These are phyloP conservation scores for Paecilomyces niveus DNA, from an alignment of 2,329 filamentous ascomycete genomes.

Conservation along the genomic window DNA sequence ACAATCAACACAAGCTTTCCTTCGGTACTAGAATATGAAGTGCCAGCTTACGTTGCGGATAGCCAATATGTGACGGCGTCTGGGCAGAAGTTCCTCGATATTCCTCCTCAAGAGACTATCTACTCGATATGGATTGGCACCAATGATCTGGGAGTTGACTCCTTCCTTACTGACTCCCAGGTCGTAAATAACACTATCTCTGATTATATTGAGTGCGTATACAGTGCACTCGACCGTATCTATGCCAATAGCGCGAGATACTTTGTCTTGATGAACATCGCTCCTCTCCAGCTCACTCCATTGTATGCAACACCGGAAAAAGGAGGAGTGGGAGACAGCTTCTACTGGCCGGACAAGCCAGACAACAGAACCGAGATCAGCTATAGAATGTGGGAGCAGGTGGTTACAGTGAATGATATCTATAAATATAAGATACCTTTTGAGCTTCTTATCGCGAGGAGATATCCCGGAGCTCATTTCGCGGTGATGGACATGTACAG, in stretches of 20 bases:
- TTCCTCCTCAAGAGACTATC: slow-evolving; percentile 54
- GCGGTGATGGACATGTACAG: slow-evolving; percentile 61
- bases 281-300: slow-evolving; percentile 60
- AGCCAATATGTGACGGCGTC: slow-evolving; percentile 9
- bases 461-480: slow-evolving; percentile 51
- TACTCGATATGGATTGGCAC: slow-evolving; percentile 77
- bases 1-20: slow-evolving; percentile 53
- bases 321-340: slow-evolving; percentile 36
- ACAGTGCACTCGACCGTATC: slow-evolving; percentile 53
- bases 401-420: slow-evolving; percentile 45
- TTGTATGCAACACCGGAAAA: slow-evolving; percentile 52
- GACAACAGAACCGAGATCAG: slow-evolving; percentile 45
- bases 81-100: slow-evolving; percentile 27
- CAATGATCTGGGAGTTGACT: slow-evolving; percentile 64
- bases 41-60: slow-evolving; percentile 37
- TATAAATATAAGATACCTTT: slow-evolving; percentile 47
- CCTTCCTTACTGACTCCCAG: slow-evolving; percentile 61
- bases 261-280: slow-evolving; percentile 65
- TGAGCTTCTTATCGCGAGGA: slow-evolving; percentile 33
- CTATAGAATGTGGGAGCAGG: slow-evolving; percentile 46
- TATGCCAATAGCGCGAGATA: slow-evolving; percentile 61
- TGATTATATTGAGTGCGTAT: slow-evolving; percentile 63
- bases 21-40: slow-evolving; percentile 54
- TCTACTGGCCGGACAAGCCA: slow-evolving; percentile 43
- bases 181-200: slow-evolving; percentile 51